These are phyloP conservation scores for Linaria vulgaris DNA, from an alignment of 257 asterid species.

Conservation along the genomic window DNA sequence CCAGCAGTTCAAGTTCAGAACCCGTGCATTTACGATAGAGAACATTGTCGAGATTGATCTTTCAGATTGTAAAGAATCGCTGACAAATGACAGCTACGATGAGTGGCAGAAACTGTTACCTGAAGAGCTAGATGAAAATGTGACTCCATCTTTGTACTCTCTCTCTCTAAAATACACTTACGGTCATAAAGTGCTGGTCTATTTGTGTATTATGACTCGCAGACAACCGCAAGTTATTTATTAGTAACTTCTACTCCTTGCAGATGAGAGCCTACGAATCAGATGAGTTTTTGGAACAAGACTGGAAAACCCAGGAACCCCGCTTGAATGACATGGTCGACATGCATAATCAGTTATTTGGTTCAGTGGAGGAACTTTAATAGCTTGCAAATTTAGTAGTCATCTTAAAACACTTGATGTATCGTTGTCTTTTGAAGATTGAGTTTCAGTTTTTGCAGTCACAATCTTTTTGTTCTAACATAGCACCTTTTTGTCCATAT, in stretches of 20 bases:
- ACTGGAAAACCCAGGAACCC: constrained; percentile 64
- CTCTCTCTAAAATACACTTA: too few species aligned
- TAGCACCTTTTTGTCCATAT: constrained; percentile 9
- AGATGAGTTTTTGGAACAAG: constrained; percentile 49
- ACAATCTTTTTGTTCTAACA: not conserved
- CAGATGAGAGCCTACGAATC: constrained; percentile 45
- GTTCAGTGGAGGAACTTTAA: constrained; percentile 35
- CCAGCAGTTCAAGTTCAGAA: constrained; percentile 69
- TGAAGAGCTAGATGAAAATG: constrained; percentile 62
- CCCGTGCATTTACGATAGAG: constrained; percentile 72
- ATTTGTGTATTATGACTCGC: constrained; percentile 4
- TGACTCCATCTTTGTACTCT: constrained; percentile 15
- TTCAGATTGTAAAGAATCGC: constrained; percentile 54
- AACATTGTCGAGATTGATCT: constrained; percentile 70
- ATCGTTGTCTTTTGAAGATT: not conserved
- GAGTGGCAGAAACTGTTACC: constrained; percentile 81
- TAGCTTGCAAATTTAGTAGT: not conserved
- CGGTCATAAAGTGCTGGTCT: too few species aligned
- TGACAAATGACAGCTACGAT: constrained; percentile 51
- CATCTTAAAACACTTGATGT: not conserved
- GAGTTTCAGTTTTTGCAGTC: not conserved
- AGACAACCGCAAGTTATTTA: not conserved
- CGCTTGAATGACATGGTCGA: constrained; percentile 58
- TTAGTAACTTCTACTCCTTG: constrained; percentile 17
- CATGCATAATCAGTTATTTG: constrained; percentile 77